Conservation (phyloP, 495 filamentous ascomycete species). For the Sordaria brevicollis region DNA sequence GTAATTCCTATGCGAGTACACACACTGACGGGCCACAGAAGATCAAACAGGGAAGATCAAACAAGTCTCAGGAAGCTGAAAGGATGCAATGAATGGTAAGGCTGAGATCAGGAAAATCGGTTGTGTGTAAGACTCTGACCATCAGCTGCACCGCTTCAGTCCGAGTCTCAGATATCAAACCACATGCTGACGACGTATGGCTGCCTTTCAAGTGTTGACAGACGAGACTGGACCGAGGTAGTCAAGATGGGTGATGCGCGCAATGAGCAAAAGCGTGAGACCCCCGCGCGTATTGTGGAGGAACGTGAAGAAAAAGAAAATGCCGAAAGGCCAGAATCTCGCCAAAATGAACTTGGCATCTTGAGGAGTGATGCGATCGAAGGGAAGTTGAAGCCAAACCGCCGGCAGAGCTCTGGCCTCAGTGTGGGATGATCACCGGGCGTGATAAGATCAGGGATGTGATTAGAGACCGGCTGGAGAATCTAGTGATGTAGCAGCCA, state of each 20-base stretch:
- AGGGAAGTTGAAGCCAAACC: background rate
- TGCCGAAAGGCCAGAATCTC: background rate
- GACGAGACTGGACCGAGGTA: background rate
- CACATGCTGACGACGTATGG: background rate
- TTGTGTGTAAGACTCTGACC: background rate
- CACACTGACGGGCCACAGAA: background rate
- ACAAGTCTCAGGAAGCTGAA: background rate
- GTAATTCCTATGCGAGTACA: background rate
- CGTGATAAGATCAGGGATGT: background rate
- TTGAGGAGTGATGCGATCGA: background rate
- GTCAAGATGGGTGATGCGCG: background rate
- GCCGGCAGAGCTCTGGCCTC: background rate
- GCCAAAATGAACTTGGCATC: background rate
- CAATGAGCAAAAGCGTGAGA: background rate
- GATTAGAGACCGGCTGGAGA: background rate
- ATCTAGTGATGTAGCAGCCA: slow-evolving; percentile 12
- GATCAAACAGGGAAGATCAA: background rate
- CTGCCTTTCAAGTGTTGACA: background rate
- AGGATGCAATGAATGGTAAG: background rate
- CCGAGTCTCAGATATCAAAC: background rate
- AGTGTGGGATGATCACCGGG: background rate
- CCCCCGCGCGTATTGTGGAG: background rate
- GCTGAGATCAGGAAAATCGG: background rate
- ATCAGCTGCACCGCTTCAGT: background rate
- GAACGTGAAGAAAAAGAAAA: background rate